These are phyloP conservation scores for Coniochaeta prunicola DNA, from an alignment of 2,329 filamentous ascomycete species.

Conservation along the genomic window DNA sequence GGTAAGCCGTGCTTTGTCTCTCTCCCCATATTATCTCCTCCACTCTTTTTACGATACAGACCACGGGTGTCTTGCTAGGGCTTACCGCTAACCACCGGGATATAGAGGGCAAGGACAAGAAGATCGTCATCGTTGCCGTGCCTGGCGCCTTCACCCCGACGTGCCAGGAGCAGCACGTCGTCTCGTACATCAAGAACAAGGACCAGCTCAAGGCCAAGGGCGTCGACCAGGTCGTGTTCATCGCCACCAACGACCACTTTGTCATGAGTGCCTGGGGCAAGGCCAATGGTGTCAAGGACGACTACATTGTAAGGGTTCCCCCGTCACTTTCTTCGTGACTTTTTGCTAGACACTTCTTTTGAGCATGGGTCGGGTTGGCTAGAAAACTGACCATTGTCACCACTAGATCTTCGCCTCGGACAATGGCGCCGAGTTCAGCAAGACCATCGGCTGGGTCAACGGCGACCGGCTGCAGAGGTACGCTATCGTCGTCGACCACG, in stretches of 20 bases:
- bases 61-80: too few relatives aligned
- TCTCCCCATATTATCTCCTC: background rate
- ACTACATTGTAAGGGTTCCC: slow-evolving; percentile 46
- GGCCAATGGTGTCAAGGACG: slow-evolving; percentile 70
- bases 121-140: slow-evolving; percentile 48
- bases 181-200: slow-evolving; percentile 69
- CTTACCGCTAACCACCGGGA: too few relatives aligned
- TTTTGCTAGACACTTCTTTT: background rate
- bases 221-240: slow-evolving; percentile 73
- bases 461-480: slow-evolving; percentile 72
- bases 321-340: background rate
- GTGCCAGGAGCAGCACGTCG: slow-evolving; percentile 75
- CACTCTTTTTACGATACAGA: too few relatives aligned
- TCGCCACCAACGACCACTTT: slow-evolving; percentile 77
- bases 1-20: slow-evolving; percentile 29
- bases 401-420: slow-evolving; percentile 69
- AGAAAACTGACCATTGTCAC: slow-evolving; percentile 1
- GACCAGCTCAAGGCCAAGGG: slow-evolving; percentile 69
- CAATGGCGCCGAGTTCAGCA: slow-evolving; percentile 60
- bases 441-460: slow-evolving; percentile 68
- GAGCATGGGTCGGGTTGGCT: too few relatives aligned
- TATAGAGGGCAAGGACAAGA: slow-evolving; percentile 48
- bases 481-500: slow-evolving; percentile 75
- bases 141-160: slow-evolving; percentile 78
- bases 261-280: slow-evolving; percentile 90